Evolutionary conservation across 768 basidiomycete genomes (phyloP).

Genomic region (Boletus pseudo-olivaceus): DNA sequence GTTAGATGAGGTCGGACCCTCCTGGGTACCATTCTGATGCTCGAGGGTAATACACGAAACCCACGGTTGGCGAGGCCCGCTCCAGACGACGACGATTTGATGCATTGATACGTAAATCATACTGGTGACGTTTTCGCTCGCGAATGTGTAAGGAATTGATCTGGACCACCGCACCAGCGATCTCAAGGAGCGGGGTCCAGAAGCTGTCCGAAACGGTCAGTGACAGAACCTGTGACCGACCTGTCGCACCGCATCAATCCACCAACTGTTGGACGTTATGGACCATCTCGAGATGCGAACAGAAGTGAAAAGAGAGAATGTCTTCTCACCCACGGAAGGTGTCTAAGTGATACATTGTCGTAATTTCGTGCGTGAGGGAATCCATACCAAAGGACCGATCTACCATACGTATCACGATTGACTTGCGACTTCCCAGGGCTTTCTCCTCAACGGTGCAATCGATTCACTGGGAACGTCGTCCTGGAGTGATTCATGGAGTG

Average conservation of each 20-base stretch:
- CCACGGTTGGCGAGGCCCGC: conserved; percentile 9
- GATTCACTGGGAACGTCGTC: conserved; percentile 56
- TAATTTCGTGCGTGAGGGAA: conserved; percentile 14
- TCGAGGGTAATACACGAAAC: neutral
- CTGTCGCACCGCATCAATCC: conserved; percentile 1
- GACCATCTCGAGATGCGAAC: conserved; percentile 8
- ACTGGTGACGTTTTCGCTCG: neutral
- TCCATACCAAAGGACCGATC: conserved; percentile 6
- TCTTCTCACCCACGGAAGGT: conserved; percentile 12
- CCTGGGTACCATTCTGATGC: neutral
- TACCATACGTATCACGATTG: conserved; percentile 18
- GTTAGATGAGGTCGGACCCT: neutral
- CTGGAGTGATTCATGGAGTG: conserved; percentile 34
- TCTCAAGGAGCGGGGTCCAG: neutral
- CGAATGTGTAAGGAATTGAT: neutral
- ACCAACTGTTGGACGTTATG: conserved; percentile 2
- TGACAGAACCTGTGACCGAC: conserved; percentile 1
- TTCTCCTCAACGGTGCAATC: conserved; percentile 46
- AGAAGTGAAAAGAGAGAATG: neutral
- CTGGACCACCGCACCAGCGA: neutral
- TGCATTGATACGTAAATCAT: conserved; percentile 7
- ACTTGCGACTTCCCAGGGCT: conserved; percentile 59
- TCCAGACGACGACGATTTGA: neutral
- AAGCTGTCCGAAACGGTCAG: neutral
- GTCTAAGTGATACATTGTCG: conserved; percentile 7